Conservation (phyloP, 768 basidiomycete genomes). For the Leucocoprinus birnbaumii region DNA sequence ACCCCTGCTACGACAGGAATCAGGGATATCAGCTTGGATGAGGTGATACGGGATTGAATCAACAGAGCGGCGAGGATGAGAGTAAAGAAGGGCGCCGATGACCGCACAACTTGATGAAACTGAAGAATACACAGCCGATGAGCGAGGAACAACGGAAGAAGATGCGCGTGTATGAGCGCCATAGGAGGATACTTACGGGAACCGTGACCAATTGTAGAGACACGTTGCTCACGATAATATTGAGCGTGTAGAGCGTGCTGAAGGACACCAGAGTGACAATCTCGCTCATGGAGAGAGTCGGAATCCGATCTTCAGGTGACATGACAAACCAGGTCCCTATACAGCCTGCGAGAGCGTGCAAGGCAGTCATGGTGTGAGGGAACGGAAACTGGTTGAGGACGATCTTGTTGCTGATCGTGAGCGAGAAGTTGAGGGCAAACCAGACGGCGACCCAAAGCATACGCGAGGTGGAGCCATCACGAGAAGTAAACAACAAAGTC, state of each 20-base stretch:
- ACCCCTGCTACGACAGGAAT: slow-evolving; percentile 89
- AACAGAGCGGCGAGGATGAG: slow-evolving; percentile 74
- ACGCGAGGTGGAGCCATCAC: slow-evolving; percentile 18
- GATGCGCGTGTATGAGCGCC: neutral
- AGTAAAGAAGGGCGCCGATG: slow-evolving; percentile 90
- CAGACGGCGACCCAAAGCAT: slow-evolving; percentile 72
- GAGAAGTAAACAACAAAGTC: neutral
- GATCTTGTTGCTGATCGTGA: slow-evolving; percentile 95
- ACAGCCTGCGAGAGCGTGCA: slow-evolving; percentile 86
- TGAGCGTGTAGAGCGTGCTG: slow-evolving; percentile 88
- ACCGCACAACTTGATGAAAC: slow-evolving; percentile 98
- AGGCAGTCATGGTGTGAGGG: slow-evolving; percentile 91
- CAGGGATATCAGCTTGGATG: slow-evolving; percentile 65
- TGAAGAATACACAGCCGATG: slow-evolving; percentile 32
- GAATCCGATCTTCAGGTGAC: slow-evolving; percentile 21
- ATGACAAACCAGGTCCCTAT: slow-evolving; percentile 74
- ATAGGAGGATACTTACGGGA: slow-evolving; percentile 53
- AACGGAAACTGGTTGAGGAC: slow-evolving; percentile 92
- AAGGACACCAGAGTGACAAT: slow-evolving; percentile 71
- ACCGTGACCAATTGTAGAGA: slow-evolving; percentile 87
- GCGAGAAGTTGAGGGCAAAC: slow-evolving; percentile 85
- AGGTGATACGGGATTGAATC: slow-evolving; percentile 57
- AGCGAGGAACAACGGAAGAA: neutral
- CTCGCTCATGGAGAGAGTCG: slow-evolving; percentile 46
- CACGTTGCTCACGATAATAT: slow-evolving; percentile 93